Evolutionary conservation across 257 asterid species (phyloP).

Genomic region (Solanum pimpinellifolium): DNA sequence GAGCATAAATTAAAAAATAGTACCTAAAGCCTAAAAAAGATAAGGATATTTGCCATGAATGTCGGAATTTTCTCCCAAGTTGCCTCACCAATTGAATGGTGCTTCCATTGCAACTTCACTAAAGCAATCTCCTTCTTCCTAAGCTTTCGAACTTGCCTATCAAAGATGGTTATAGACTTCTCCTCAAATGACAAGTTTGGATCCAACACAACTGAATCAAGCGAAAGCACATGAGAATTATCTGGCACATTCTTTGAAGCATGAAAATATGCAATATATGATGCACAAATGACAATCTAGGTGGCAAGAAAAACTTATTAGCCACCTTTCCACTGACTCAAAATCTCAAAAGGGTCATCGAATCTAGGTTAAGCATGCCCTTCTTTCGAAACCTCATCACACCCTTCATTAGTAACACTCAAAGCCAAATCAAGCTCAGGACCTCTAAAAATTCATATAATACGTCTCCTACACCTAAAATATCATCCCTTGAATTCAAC

Average conservation of each 20-base stretch:
- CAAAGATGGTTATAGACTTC: not conserved
- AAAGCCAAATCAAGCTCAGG: not conserved
- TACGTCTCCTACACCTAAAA: not conserved
- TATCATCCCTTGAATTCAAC: not conserved
- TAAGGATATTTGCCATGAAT: too few species aligned
- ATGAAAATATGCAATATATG: not conserved
- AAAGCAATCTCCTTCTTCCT: not conserved
- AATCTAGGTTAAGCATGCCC: not conserved
- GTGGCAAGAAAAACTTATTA: not conserved
- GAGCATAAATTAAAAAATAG: not conserved
- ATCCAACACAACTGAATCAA: not conserved
- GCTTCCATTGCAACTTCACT: not conserved
- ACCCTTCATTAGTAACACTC: not conserved
- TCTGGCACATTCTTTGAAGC: not conserved
- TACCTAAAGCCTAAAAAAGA: not conserved
- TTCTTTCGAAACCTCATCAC: not conserved
- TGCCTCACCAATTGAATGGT: not conserved
- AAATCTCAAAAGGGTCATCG: not conserved
- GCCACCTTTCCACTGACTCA: not conserved
- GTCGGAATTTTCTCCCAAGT: not conserved
- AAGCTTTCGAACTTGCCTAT: not conserved
- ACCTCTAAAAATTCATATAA: not conserved
- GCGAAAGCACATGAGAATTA: not conserved
- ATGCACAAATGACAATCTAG: not conserved
- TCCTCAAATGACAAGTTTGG: not conserved